A percentile compares a stretch with the other conserved stretches of the same genome.
Evolutionary conservation across 2,329 filamentous ascomycete species (phyloP).

Genomic region (Tetracladium maxilliforme): DNA sequence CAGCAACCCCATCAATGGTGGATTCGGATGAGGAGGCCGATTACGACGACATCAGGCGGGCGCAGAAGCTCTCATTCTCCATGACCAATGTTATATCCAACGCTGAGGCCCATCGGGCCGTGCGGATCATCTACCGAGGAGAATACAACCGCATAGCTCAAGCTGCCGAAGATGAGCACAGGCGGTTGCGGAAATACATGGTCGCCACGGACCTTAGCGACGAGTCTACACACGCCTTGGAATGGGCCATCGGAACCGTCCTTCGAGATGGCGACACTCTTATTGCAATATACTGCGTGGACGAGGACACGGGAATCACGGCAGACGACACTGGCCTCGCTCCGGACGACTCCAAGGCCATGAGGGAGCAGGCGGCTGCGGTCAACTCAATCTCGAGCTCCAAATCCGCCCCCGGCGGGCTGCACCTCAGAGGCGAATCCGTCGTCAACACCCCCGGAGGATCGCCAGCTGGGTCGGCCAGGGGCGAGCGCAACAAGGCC

Average conservation of each 20-base stretch:
- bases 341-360: constrained; percentile 59
- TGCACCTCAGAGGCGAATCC: constrained; percentile 20
- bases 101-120: constrained; percentile 62
- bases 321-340: constrained; percentile 34
- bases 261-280: constrained; percentile 88
- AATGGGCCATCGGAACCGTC: constrained; percentile 95
- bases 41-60: constrained; percentile 69
- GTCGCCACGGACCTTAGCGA: constrained; percentile 93
- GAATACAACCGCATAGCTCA: constrained; percentile 66
- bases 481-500: constrained; percentile 37
- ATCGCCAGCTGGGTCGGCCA: constrained; percentile 30
- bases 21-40: constrained; percentile 82
- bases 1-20: constrained; percentile 46
- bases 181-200: constrained; percentile 75
- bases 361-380: constrained; percentile 60
- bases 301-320: constrained; percentile 63
- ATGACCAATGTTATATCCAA: constrained; percentile 69
- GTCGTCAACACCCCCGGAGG: constrained; percentile 17
- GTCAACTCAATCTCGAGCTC: constrained; percentile 45
- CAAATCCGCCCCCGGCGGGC: constrained; percentile 19
- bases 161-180: constrained; percentile 64
- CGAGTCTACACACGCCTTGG: constrained; percentile 85
- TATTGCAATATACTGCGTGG: constrained; percentile 83
- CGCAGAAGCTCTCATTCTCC: constrained; percentile 70
- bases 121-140: constrained; percentile 81